These are phyloP conservation scores for Magnusiomyces sp. DNA, from an alignment of 1,139 yeast species.

Conservation along the genomic window DNA sequence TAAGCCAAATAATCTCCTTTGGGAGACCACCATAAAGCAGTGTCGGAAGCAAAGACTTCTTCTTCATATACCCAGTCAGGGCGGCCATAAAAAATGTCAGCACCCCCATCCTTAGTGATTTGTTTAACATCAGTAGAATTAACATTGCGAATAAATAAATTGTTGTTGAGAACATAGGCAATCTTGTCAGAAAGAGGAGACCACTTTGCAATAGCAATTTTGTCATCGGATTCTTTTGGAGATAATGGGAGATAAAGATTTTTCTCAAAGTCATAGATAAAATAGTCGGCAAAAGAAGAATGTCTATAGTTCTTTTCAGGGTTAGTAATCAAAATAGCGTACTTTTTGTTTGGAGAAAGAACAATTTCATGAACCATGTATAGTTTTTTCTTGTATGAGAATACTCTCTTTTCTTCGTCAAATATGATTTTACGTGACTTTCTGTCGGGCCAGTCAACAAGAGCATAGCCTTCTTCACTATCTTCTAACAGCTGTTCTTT, in stretches of 20 bases:
- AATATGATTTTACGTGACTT: constrained; percentile 18
- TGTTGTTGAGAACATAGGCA: constrained; percentile 58
- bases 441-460: constrained; percentile 23
- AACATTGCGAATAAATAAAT: constrained; percentile 44
- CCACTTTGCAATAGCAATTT: constrained; percentile 53
- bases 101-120: constrained; percentile 64
- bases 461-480: constrained; percentile 12
- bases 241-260: constrained; percentile 38
- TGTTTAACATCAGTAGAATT: constrained; percentile 27
- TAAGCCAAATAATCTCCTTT: constrained; percentile 58
- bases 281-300: constrained; percentile 58
- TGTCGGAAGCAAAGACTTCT: constrained; percentile 61
- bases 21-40: constrained; percentile 83
- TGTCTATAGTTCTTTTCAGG: constrained; percentile 61
- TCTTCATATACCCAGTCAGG: constrained; percentile 98
- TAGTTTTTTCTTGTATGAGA: constrained; percentile 17
- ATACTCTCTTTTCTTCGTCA: constrained; percentile 9
- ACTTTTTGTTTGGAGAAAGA: constrained; percentile 35
- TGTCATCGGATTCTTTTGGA: constrained; percentile 24
- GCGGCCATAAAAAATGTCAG: constrained; percentile 66
- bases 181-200: constrained; percentile 63
- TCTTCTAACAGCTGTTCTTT: constrained; percentile 12
- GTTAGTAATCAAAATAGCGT: constrained; percentile 47
- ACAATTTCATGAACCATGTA: constrained; percentile 22
- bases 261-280: constrained; percentile 45